A percentile compares a stretch with the other conserved stretches of the same genome.
Conservation (phyloP, 2,329 filamentous ascomycete species). For the Sodiomyces alkalinus region DNA sequence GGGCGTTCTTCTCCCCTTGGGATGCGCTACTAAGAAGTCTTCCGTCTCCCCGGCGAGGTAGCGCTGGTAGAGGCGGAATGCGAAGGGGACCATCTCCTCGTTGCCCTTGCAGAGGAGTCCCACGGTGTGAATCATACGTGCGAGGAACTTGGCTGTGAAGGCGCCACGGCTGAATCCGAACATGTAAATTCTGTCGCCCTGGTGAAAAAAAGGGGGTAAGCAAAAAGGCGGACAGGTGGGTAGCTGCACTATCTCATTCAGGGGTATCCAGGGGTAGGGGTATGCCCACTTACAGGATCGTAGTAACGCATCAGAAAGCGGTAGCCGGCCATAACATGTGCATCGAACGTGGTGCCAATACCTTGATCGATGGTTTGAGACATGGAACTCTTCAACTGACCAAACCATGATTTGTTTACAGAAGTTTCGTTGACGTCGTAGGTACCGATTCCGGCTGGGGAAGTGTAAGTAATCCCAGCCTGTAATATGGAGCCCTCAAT, state of each 20-base stretch:
- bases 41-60: constrained; percentile 23
- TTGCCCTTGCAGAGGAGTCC: constrained; percentile 35
- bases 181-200: constrained; percentile 36
- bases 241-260: too few species aligned
- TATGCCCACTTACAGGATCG: constrained; percentile 21
- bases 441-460: constrained; percentile 30
- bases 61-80: constrained; percentile 26
- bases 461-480: background rate
- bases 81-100: constrained; percentile 37
- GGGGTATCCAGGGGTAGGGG: too few species aligned
- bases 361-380: constrained; percentile 25
- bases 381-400: too few species aligned
- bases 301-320: constrained; percentile 40
- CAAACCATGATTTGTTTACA: constrained; percentile 21
- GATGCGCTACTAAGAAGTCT: constrained; percentile 13
- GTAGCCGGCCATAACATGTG: constrained; percentile 36
- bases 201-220: too few species aligned
- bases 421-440: constrained; percentile 28
- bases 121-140: constrained; percentile 32
- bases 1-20: constrained; percentile 3
- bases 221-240: too few species aligned
- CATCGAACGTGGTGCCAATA: constrained; percentile 30
- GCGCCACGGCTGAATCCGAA: constrained; percentile 38
- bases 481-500: background rate
- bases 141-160: constrained; percentile 36